Percentiles rank a stretch among this genome's conserved stretches.
These are phyloP conservation scores for Ophiocordyceps camponoti-floridani DNA, from an alignment of 2,329 filamentous ascomycete genomes.

Conservation along the genomic window DNA sequence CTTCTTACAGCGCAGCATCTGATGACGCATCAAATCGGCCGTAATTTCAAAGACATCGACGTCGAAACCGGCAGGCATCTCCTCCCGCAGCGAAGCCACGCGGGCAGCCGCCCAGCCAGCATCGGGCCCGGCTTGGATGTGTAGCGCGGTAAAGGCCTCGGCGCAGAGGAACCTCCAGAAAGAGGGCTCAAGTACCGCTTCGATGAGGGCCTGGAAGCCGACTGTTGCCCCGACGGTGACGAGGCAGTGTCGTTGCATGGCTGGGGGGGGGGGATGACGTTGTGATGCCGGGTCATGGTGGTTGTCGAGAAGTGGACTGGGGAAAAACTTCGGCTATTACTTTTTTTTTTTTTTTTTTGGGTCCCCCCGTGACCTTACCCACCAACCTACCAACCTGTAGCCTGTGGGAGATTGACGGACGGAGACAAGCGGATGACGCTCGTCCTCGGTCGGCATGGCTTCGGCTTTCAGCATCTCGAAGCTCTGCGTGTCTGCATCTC, in stretches of 20 bases:
- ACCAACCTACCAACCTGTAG: not conserved
- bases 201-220: slow-evolving; percentile 56
- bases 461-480: slow-evolving; percentile 19
- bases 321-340: not conserved
- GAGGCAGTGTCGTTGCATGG: slow-evolving; percentile 37
- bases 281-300: not conserved
- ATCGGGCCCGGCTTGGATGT: slow-evolving; percentile 66
- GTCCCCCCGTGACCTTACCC: not conserved
- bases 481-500: slow-evolving; percentile 17
- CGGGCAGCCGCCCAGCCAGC: slow-evolving; percentile 18
- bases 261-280: not conserved
- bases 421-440: no score
- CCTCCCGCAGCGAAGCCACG: slow-evolving; percentile 5
- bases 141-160: slow-evolving; percentile 50
- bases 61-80: slow-evolving; percentile 9
- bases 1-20: slow-evolving; percentile 36
- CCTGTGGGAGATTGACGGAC: no score
- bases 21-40: slow-evolving; percentile 17
- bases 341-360: not conserved
- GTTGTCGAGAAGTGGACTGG: not conserved
- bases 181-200: slow-evolving; percentile 38
- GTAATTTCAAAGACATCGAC: slow-evolving; percentile 15
- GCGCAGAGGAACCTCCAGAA: slow-evolving; percentile 45
- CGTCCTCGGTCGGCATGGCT: slow-evolving; percentile 14
- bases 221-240: slow-evolving; percentile 89